Percentiles rank a stretch among this genome's conserved stretches.
These are phyloP conservation scores for Alternaria novae-zelandiae DNA, from an alignment of 2,329 filamentous ascomycete species.

Conservation along the genomic window DNA sequence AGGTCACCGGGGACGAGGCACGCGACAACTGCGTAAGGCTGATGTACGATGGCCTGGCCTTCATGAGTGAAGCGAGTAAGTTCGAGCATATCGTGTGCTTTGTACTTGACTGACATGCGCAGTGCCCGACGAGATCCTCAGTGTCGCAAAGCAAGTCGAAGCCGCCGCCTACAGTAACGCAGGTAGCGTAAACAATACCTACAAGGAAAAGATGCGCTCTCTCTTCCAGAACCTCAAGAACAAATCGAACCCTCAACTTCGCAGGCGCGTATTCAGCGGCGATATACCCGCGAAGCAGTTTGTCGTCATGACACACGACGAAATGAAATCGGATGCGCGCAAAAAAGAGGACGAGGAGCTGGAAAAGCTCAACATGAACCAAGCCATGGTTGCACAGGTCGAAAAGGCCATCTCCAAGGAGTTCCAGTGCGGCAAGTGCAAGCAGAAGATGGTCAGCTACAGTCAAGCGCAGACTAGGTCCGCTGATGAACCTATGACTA, in stretches of 20 bases:
- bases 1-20: slow-evolving; percentile 73
- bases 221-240: slow-evolving; percentile 95
- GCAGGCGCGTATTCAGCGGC: slow-evolving; percentile 75
- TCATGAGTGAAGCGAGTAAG: slow-evolving; percentile 65
- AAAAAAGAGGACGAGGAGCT: slow-evolving; percentile 76
- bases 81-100: slow-evolving; percentile 16
- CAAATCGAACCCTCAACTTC: slow-evolving; percentile 81
- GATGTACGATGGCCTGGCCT: slow-evolving; percentile 90
- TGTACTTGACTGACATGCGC: slow-evolving; percentile 16
- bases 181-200: slow-evolving; percentile 73
- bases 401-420: slow-evolving; percentile 90
- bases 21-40: slow-evolving; percentile 89
- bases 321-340: slow-evolving; percentile 87
- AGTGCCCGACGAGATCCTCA: slow-evolving; percentile 70
- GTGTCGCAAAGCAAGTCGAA: slow-evolving; percentile 74
- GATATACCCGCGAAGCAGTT: slow-evolving; percentile 76
- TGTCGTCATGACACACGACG: slow-evolving; percentile 85
- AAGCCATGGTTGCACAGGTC: slow-evolving; percentile 90
- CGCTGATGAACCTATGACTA: slow-evolving; percentile 85
- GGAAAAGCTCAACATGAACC: slow-evolving; percentile 93
- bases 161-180: slow-evolving; percentile 73
- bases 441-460: slow-evolving; percentile 93
- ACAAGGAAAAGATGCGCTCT: slow-evolving; percentile 88
- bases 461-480: slow-evolving; percentile 93
- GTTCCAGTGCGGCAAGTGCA: slow-evolving; percentile 89